A percentile compares a stretch with the other conserved stretches of the same genome.
phyloP scores from a whole-genome alignment of 73 alveolate species.

The Paramecium sexaurelia region DNA sequence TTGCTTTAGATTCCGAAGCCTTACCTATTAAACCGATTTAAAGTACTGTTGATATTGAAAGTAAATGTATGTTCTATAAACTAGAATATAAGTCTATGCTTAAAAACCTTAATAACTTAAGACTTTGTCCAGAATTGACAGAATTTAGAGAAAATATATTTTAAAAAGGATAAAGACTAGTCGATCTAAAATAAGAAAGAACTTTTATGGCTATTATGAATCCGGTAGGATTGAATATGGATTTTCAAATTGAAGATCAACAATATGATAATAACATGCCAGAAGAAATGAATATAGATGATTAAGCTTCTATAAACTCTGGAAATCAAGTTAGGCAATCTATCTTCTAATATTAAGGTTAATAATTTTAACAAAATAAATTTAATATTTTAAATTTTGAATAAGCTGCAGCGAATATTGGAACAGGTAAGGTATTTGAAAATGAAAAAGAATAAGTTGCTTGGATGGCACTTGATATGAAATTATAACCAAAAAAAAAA shows the following conservation, averaged over 20 bases:
- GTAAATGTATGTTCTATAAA: neutral
- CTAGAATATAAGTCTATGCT: neutral
- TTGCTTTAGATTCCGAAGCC: slow-evolving; percentile 5
- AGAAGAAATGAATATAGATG: neutral
- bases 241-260: neutral
- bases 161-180: neutral
- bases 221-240: neutral
- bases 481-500: neutral
- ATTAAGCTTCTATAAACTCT: neutral
- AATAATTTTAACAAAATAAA: neutral
- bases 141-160: neutral
- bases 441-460: slow-evolving; percentile 20
- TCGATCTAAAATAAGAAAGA: neutral
- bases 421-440: neutral
- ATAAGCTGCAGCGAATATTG: neutral
- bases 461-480: slow-evolving; percentile 32
- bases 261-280: neutral
- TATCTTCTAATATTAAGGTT: neutral
- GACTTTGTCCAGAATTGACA: neutral
- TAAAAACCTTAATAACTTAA: neutral
- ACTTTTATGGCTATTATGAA: neutral
- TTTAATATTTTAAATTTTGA: neutral
- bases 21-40: neutral
- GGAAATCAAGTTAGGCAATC: neutral
- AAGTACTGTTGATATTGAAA: neutral